Evolutionary conservation across 305 asterid species (phyloP), one percentile per base, ranked within the genome.

Genomic region (Solanum hybrid): DNA sequence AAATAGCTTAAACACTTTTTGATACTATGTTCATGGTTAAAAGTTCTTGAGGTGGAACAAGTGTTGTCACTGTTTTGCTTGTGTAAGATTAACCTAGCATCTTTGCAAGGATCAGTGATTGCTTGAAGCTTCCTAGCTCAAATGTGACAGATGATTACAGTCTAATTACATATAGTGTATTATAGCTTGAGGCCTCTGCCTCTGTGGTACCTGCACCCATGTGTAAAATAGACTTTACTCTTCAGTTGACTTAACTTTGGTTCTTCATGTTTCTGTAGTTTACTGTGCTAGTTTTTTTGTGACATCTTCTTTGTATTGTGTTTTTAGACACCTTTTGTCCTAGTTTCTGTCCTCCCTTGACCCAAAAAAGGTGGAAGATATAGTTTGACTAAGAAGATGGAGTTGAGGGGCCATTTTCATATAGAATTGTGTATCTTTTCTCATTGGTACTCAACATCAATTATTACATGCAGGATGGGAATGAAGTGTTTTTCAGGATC

Each of bases 401-500:
- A 78, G 13, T 78, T 78, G 56, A 36, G 51, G 51, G 45, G 56
- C 29, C 31, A 36, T 22, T 78, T 36, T 12, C 34, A 12, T 79
- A 11, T 37, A 22, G 56, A n/a, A n/a, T 12, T 24, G 35, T 79
- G 13, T 1, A 6, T 79, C 78, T 36, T 34, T 78, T 38, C 14
- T 6, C 86, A 37, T 36, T 38, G 4, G 64, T 79, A 79, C 27
- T 79, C n/a, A 12, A 7, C 11, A 38, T 37, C 34, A 37, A n/a
- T 79, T 24, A 26, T 36, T 79, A 17, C n/a, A 79, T 79, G 64
- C 64, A 90, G 91, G 93, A 91, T 88, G 90, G 90, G 11, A 88
- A 88, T 6, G 93, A 90, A 22, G 89, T 91, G 4, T 85, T 90
- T 84, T 91, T 91, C 75, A 64, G 90, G 89, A 90, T 91, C 87